A percentile compares a stretch with the other conserved stretches of the same genome.
Evolutionary conservation across 768 basidiomycete species (phyloP).

Genomic region (Auriscalpium microsporum): DNA sequence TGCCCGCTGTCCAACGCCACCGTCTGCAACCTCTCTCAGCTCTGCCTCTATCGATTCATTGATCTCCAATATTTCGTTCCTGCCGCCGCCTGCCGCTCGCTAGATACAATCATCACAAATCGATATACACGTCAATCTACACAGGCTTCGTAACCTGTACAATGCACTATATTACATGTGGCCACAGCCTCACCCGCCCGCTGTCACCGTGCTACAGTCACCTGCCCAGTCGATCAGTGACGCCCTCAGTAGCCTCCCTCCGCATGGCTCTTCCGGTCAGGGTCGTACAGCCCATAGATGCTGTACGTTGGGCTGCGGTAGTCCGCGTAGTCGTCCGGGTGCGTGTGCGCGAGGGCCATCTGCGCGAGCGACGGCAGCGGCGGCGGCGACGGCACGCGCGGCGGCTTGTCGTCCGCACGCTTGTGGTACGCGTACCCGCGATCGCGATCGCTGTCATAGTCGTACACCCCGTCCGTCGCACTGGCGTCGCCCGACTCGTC

Average conservation of each 20-base stretch:
- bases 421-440: slow-evolving; percentile 11
- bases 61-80: too few species aligned
- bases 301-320: slow-evolving; percentile 81
- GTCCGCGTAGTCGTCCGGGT: slow-evolving; percentile 52
- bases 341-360: slow-evolving; percentile 61
- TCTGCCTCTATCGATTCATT: too few species aligned
- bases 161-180: too few species aligned
- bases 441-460: slow-evolving; percentile 16
- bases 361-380: slow-evolving; percentile 66
- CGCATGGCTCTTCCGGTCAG: slow-evolving; percentile 44
- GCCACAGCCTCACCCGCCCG: too few species aligned
- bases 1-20: too few species aligned
- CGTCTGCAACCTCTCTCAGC: too few species aligned
- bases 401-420: slow-evolving; percentile 50
- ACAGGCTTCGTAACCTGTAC: too few species aligned
- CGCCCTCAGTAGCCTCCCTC: slow-evolving; percentile 15
- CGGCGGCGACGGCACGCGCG: slow-evolving; percentile 74
- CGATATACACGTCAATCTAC: too few species aligned
- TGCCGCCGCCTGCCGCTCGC: too few species aligned
- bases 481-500: slow-evolving; percentile 6
- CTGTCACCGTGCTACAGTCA: neutral
- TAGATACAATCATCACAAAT: too few species aligned
- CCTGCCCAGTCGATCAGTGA: neutral
- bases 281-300: slow-evolving; percentile 67
- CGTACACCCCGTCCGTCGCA: slow-evolving; percentile 19